A percentile compares a stretch with the other conserved stretches of the same genome.
Conservation (phyloP, 768 basidiomycete genomes). For the Amanita pseudoporphyria region DNA sequence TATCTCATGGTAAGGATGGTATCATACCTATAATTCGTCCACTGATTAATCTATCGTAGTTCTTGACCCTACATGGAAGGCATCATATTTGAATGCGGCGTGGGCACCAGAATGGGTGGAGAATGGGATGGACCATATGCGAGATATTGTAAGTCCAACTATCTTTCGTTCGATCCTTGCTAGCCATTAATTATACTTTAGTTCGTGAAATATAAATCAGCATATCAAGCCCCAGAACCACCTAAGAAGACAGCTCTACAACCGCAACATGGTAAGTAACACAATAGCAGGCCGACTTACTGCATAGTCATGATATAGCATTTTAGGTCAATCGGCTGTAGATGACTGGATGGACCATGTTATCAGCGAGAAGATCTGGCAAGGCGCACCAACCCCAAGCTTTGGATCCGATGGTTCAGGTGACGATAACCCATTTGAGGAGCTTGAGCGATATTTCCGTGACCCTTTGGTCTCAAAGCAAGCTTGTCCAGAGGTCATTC, state of each 20-base stretch:
- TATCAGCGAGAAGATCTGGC: neutral
- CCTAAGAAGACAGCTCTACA: no score
- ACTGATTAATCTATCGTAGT: neutral
- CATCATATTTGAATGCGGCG: slow-evolving; percentile 1
- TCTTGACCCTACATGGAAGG: slow-evolving; percentile 7
- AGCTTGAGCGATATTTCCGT: slow-evolving; percentile 1
- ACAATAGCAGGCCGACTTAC: neutral
- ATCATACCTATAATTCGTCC: neutral
- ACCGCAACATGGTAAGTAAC: no score
- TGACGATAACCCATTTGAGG: neutral
- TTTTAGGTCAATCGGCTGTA: neutral
- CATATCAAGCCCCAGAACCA: no score
- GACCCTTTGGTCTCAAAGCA: neutral
- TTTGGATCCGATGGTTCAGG: neutral
- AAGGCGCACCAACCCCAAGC: neutral
- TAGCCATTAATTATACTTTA: neutral
- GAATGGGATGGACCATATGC: neutral
- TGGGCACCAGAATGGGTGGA: slow-evolving; percentile 3
- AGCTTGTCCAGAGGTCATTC: slow-evolving; percentile 6
- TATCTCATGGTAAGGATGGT: neutral
- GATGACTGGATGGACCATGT: slow-evolving; percentile 6
- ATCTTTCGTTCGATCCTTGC: no score
- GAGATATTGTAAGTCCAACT: neutral
- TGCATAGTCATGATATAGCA: neutral
- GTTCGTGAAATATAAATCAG: no score